Percentiles rank a stretch among this genome's conserved stretches.
These are phyloP conservation scores for Microdochium trichocladiopsis DNA, from an alignment of 2,329 filamentous ascomycete species.

Conservation along the genomic window DNA sequence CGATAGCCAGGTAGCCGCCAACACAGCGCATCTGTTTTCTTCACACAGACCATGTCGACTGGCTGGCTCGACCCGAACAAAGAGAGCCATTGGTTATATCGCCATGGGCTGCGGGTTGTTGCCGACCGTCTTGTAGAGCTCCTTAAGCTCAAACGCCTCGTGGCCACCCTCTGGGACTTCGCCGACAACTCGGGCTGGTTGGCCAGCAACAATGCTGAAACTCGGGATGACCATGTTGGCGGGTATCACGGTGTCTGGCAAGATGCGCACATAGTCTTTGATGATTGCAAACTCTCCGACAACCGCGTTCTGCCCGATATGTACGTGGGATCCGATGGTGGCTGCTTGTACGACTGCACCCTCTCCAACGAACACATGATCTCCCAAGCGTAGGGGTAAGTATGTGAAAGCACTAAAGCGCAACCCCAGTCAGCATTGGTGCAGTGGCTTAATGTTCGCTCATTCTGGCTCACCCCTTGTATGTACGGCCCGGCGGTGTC, in stretches of 20 bases:
- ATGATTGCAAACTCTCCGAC: constrained; percentile 85
- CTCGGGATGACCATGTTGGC: constrained; percentile 87
- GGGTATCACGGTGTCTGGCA: constrained; percentile 79
- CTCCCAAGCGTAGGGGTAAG: constrained; percentile 86
- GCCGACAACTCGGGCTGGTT: constrained; percentile 72
- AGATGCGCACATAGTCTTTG: constrained; percentile 85
- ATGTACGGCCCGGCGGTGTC: constrained; percentile 74
- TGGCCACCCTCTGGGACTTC: constrained; percentile 69
- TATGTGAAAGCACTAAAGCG: constrained; percentile 49
- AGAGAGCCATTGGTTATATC: constrained; percentile 14
- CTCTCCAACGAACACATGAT: constrained; percentile 86
- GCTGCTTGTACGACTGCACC: constrained; percentile 75
- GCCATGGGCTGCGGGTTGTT: constrained; percentile 41
- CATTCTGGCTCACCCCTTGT: constrained; percentile 68
- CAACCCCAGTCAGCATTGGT: not conserved
- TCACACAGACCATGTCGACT: too few relatives aligned
- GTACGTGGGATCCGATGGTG: constrained; percentile 75
- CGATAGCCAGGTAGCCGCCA: too few relatives aligned
- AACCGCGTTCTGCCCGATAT: constrained; percentile 70
- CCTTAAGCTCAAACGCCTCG: constrained; percentile 57
- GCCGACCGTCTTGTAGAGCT: constrained; percentile 57
- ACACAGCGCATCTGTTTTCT: too few relatives aligned
- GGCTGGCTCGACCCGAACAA: too few relatives aligned
- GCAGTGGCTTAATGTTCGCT: not conserved
- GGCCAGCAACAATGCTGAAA: constrained; percentile 83